Base-by-base conservation (phyloP, 2,329 filamentous ascomycete genomes). In the Verticillium nonalfalfae region DNA sequence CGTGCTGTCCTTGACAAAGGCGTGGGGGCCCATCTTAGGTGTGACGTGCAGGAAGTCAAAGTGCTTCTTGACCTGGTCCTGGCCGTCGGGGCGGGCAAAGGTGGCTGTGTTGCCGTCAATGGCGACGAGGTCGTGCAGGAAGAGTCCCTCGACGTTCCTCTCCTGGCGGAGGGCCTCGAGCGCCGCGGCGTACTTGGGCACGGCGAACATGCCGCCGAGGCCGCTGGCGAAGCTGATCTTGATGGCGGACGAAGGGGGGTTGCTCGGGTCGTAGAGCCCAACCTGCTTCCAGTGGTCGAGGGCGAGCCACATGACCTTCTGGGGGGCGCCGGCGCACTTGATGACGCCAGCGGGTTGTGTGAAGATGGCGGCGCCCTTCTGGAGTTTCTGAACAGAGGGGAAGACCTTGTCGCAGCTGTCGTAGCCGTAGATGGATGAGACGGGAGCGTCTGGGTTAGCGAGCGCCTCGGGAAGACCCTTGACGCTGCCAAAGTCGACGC, bases 271-370 rank as follows among this genome's bases (percentile, higher is more conserved):
- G 71, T 85, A 86, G 3, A 83, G 69, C 1, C 82, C 83, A 0
- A 75, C 74, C 35, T 74, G 73, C 71, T 81, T 84, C 84, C 84
- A 87, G 71, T 83, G 72, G 67, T 86, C 82, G 52, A 85, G 72
- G 1, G 84, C 84, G 15, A 87, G 77, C 84, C 84, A 87, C 82
- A 87, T 81, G 67, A 80, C 74, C 73, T 87, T 87, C 65, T 87
- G 84, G 11, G 84, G 84, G 2, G 83, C 84, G 54, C 84, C 84
- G 2, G 84, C 84, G 64, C 84, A 87, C 72, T 87, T 87, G 72
- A 87, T 76, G 6, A 79, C 75, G 55, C 84, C 83, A 0, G 81
- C 76, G 2, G 84, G 84, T 64, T 85, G 84, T 1, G 83, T 86
- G 74, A 87, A 87, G 65, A 87, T 78, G 40, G 84, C 84, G 4